Base-by-base conservation (phyloP, 768 basidiomycete genomes). In the Mycena amicta region DNA sequence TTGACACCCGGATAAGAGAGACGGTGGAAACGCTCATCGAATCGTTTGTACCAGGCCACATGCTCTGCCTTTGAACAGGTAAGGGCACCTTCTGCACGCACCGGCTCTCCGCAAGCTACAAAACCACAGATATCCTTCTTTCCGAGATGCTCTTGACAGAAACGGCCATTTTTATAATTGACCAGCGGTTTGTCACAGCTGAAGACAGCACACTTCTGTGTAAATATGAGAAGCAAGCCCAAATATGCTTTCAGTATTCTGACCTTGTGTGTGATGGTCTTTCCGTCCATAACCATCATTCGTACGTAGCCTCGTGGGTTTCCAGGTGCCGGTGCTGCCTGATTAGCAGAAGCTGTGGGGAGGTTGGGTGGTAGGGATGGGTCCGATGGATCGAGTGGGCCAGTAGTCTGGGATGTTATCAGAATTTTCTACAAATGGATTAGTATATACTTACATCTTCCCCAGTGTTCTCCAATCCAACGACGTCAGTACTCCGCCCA, bases 261-360 rank as follows among this genome's bases (percentile, higher is more conserved):
- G 18, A 37, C 33, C 33, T 37, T 37, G 49, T 74, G 72, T 11
- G 59, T 66, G 13, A 70, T 50, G 1, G 51, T 66, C 29, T 73
- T 74, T 5, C 73, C 73, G 66, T 74, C 73, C 71, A 74, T 73
- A 0, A 73, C 71, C 16, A 67, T 70, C 55, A 71, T 30, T 0
- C 71, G 60, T 1, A 70, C 63, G 54, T 69, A 65, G 18, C 66
- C 67, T 15, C 66, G 57, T 5, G 33, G 53, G 1, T 39, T 43
- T 12, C 51, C 55, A 0, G 12, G n/a, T 16, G 43, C 15, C 2
- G 50, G 54, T 2, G 41, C 50, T 5, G 43, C 13, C 20, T 60
- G 54, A 23, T 56, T 37, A 4, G 55, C 25, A 4, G 55, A 53
- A 1, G 22, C 31, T 3, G 20, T 27, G 2, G 50, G 50, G 8